Evolutionary conservation across 306 rosid genomes (phyloP), one percentile per base, ranked within the genome.

Genomic region (Vicia sativa): DNA sequence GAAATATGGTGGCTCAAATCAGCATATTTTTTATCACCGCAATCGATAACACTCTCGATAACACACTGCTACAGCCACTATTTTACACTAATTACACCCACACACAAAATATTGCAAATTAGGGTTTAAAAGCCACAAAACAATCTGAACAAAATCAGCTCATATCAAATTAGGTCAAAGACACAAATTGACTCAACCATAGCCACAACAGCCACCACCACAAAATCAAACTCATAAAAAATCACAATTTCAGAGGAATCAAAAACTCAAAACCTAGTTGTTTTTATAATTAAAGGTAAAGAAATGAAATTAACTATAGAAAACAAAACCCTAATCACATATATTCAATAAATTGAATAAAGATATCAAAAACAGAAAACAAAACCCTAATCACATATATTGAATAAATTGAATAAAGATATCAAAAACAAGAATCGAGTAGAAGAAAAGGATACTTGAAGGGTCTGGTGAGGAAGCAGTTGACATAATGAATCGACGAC

Each of bases 401-500:
- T n/a, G n/a, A n/a, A n/a, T n/a, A n/a, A n/a, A n/a, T n/a, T n/a
- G n/a, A n/a, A n/a, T n/a, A n/a, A n/a, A n/a, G n/a, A n/a, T n/a
- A n/a, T n/a, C n/a, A n/a, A n/a, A n/a, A n/a, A 18, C 6, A 13
- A 61, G 31, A 11, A 39, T 9, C 50, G 23, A 39, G 43, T 9
- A n/a, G 7, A 19, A 13, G 43, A 15, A 15, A 11, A 16, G 48
- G 12, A 63, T 73, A 73, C 77, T 11, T 4, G 70, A 62, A 5
- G 70, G 63, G 4, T 73, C 77, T 1, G 77, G 61, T 5, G 77
- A 50, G 1, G 65, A 26, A 73, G 56, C 58, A 34, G 78, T 12
- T 16, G 35, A 7, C 77, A 73, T 73, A 34, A 34, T 72, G 23
- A 7, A 72, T 35, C 38, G 38, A 37, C 42, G 50, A 62, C 19